Conservation (phyloP, 495 filamentous ascomycete species). For the Penicillium desertorum region DNA sequence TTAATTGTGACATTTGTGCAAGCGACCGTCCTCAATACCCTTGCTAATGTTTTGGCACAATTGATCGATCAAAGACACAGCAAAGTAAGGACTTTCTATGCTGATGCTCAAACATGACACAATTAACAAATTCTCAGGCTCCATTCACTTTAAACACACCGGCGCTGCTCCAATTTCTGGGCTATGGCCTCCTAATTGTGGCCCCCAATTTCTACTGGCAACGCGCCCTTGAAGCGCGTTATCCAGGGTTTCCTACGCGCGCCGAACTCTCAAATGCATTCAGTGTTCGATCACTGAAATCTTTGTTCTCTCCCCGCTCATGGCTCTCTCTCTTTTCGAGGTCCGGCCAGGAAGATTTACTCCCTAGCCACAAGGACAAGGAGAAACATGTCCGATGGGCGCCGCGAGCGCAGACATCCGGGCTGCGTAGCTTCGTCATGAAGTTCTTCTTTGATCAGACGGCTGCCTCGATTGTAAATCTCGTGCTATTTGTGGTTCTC, state of each 20-base stretch:
- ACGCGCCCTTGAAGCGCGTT: conserved; percentile 53
- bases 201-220: conserved; percentile 92
- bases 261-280: conserved; percentile 23
- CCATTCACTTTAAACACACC: conserved; percentile 55
- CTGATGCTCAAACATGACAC: neutral
- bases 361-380: conserved; percentile 43
- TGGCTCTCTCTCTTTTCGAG: conserved; percentile 35
- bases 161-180: conserved; percentile 72
- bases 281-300: conserved; percentile 15
- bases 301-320: conserved; percentile 39
- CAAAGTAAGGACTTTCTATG: conserved; percentile 47
- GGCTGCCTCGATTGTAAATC: conserved; percentile 73
- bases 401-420: conserved; percentile 27
- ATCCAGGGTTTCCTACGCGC: conserved; percentile 47
- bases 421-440: conserved; percentile 65
- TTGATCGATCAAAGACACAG: conserved; percentile 3
- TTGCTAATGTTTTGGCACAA: conserved; percentile 25
- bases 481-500: conserved; percentile 65
- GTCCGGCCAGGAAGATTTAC: conserved; percentile 32
- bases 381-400: conserved; percentile 37
- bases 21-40: conserved; percentile 63
- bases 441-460: conserved; percentile 87
- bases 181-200: conserved; percentile 71
- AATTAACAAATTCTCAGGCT: conserved; percentile 12
- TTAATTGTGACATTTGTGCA: conserved; percentile 68